These are phyloP conservation scores for Penicillium sp. DNA, from an alignment of 2,329 filamentous ascomycete genomes.

Conservation along the genomic window DNA sequence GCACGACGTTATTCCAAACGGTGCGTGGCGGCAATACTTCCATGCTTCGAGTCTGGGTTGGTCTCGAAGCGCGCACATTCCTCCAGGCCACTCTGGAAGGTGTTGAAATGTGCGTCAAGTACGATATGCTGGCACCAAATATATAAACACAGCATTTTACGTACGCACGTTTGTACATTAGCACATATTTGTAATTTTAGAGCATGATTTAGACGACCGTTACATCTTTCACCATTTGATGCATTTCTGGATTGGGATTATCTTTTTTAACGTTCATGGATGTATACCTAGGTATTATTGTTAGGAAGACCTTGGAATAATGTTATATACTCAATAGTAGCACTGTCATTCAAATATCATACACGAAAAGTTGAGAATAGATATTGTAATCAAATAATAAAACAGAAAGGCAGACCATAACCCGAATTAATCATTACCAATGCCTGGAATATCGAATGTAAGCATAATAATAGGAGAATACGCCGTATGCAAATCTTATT, in stretches of 20 bases:
- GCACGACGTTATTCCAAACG: conserved; percentile 52
- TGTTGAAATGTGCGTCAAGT: conserved; percentile 85
- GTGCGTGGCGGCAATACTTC: conserved; percentile 70
- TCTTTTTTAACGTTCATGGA: not conserved
- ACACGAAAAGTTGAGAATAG: not conserved
- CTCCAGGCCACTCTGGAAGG: conserved; percentile 87
- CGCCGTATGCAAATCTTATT: not conserved
- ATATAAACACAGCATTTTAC: conserved; percentile 48
- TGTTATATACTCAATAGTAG: not conserved
- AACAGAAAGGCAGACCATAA: conserved; percentile 9
- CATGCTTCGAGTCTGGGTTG: conserved; percentile 88
- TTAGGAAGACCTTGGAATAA: not conserved
- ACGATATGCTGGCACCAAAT: conserved; percentile 83
- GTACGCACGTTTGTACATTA: not conserved
- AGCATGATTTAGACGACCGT: not conserved
- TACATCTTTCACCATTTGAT: not conserved
- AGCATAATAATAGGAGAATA: not conserved
- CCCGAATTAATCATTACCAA: not conserved
- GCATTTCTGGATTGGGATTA: not conserved
- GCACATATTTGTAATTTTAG: not conserved
- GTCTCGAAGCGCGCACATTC: conserved; percentile 82
- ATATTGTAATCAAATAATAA: conserved; percentile 7
- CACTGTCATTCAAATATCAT: not conserved
- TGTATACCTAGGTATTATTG: not conserved
- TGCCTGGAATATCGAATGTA: conserved; percentile 4